Percentiles rank a stretch among this genome's conserved stretches.
phyloP scores from a whole-genome alignment of 306 rosid genomes.

The Herpetospermum pedunculosum region DNA sequence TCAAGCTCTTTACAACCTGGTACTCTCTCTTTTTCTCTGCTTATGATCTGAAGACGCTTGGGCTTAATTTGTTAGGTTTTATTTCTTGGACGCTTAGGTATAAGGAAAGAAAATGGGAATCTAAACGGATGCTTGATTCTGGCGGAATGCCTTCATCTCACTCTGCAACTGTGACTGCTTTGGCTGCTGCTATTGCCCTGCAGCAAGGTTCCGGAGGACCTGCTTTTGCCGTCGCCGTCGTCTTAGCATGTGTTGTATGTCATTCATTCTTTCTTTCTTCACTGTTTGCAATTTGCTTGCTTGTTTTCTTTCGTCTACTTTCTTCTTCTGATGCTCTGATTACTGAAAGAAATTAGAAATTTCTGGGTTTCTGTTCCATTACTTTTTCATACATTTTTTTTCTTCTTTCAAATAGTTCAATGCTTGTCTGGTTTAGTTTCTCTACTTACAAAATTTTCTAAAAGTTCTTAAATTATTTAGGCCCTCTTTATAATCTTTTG shows the following conservation, averaged over 20 bases:
- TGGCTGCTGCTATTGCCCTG: constrained; percentile 54
- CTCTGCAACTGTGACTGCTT: constrained; percentile 74
- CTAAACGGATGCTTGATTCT: constrained; percentile 72
- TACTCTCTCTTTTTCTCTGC: constrained; percentile 19
- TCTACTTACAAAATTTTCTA: not conserved
- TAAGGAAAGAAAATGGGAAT: constrained; percentile 86
- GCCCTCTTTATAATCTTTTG: too few species aligned
- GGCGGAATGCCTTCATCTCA: constrained; percentile 96
- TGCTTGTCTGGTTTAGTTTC: not conserved
- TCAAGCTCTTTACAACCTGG: constrained; percentile 95
- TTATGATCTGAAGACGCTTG: constrained; percentile 5
- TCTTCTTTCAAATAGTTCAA: not conserved
- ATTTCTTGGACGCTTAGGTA: constrained; percentile 53
- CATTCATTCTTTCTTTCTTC: not conserved
- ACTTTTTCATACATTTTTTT: too few species aligned
- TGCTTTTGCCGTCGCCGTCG: constrained; percentile 61
- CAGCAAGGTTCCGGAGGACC: constrained; percentile 69
- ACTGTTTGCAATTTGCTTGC: not conserved
- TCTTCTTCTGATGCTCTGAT: not conserved
- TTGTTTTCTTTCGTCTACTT: not conserved
- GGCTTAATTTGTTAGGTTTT: constrained; percentile 13
- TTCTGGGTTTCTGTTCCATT: not conserved
- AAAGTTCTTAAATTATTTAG: too few species aligned
- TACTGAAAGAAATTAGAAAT: not conserved
- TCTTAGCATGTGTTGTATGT: constrained; percentile 74